Percentiles rank a stretch among this genome's conserved stretches.
These are phyloP conservation scores for Phellinidium pouzarii DNA, from an alignment of 1,284 basidiomycete genomes.

Conservation along the genomic window DNA sequence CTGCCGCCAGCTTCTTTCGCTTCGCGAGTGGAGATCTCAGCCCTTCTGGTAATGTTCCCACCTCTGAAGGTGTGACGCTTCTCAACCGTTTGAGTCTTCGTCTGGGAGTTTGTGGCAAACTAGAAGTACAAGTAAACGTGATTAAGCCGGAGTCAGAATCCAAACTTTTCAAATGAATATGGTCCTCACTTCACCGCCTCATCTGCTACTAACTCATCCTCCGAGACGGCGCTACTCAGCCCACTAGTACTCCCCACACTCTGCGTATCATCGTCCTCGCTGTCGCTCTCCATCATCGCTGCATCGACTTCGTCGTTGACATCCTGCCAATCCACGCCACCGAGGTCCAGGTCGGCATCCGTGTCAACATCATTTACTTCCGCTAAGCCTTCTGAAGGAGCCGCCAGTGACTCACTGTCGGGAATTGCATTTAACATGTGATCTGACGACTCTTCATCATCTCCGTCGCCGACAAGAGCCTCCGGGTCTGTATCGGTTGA, in stretches of 20 bases:
- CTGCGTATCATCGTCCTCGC: slow-evolving; percentile 37
- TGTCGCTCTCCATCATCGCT: slow-evolving; percentile 72
- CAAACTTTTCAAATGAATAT: not conserved
- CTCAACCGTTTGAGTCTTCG: slow-evolving; percentile 59
- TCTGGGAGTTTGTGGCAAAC: slow-evolving; percentile 38
- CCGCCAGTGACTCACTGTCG: slow-evolving; percentile 7
- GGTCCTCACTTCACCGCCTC: slow-evolving; percentile 19
- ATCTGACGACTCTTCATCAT: slow-evolving; percentile 28
- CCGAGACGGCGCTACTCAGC: slow-evolving; percentile 37
- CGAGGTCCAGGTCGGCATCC: slow-evolving; percentile 36
- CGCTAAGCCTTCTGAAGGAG: slow-evolving; percentile 17
- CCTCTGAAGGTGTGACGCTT: slow-evolving; percentile 62
- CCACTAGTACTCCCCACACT: slow-evolving; percentile 31
- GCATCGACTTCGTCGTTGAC: slow-evolving; percentile 85
- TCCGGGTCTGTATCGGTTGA: slow-evolving; percentile 61
- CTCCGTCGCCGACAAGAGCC: slow-evolving; percentile 58
- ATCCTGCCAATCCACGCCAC: slow-evolving; percentile 67
- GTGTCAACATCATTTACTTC: slow-evolving; percentile 23
- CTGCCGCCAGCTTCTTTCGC: slow-evolving; percentile 62
- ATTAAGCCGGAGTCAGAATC: not conserved
- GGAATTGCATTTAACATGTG: slow-evolving; percentile 20
- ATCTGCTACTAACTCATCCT: slow-evolving; percentile 46
- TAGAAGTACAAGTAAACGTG: slow-evolving; percentile 29
- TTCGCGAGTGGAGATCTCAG: slow-evolving; percentile 68
- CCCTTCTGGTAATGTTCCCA: slow-evolving; percentile 30